These are phyloP conservation scores for Sphagnum magellanicum DNA, from an alignment of 228 moss, liverwort and hornwort genomes.

Conservation along the genomic window DNA sequence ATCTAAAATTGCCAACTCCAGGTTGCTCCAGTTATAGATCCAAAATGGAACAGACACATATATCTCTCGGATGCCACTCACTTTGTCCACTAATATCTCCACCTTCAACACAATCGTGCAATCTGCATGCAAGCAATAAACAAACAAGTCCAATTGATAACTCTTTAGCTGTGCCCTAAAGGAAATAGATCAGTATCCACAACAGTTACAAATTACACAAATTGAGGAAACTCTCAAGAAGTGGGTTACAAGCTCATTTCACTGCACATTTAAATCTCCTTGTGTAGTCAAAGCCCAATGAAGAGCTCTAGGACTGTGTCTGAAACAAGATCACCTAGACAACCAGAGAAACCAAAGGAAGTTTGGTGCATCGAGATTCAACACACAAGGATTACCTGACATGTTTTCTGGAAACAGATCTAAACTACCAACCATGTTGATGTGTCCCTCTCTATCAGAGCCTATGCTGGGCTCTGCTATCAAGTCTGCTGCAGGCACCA, in stretches of 20 bases:
- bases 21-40: constrained; percentile 77
- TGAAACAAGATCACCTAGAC: too few species aligned
- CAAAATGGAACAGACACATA: constrained; percentile 86
- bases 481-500: constrained; percentile 58
- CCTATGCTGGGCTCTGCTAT: constrained; percentile 41
- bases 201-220: too few species aligned
- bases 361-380: too few species aligned
- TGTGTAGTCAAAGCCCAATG: too few species aligned
- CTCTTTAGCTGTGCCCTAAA: too few species aligned
- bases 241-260: too few species aligned
- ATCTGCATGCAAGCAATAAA: constrained; percentile 36
- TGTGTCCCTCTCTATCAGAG: constrained; percentile 35
- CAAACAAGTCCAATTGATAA: background rate
- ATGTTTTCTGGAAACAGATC: constrained; percentile 34
- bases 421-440: constrained; percentile 30
- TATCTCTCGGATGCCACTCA: constrained; percentile 75
- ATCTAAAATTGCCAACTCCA: constrained; percentile 73
- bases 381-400: constrained; percentile 19
- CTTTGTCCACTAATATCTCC: constrained; percentile 49
- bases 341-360: background rate
- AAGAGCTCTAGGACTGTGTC: too few species aligned
- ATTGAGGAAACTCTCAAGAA: too few species aligned
- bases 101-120: constrained; percentile 62
- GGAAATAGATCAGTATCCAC: too few species aligned
- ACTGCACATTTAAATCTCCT: too few species aligned